Base-by-base conservation (phyloP, 768 basidiomycete species). In the Phylloporus sp. region DNA sequence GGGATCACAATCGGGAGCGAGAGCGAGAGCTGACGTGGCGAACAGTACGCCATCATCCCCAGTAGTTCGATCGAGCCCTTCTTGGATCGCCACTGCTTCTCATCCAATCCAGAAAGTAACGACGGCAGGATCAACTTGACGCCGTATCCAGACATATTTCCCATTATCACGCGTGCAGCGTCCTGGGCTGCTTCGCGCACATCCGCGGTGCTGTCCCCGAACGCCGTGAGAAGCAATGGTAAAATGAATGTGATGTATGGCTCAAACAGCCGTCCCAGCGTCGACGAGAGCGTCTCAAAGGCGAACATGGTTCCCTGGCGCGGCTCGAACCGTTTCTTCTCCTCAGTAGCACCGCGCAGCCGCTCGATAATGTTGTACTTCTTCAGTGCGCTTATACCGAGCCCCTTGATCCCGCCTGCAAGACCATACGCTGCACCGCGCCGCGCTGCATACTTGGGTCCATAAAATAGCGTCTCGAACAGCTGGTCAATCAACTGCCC, bases 1-100 rank as follows among this genome's bases (percentile, higher is more conserved):
- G 97, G 97, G 48, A 99, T 95, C 68, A 98, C 92, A 45, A 97
- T 91, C 6, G 95, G 95, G 3, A 99, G 77, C 0, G 95, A 98
- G 18, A 93, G 76, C 0, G 97, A 97, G 15, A 98, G 80, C 69
- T 99, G 97, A 34, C 85, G 82, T 2, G 95, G 97, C 9, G 97
- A 93, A 66, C 95, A 95, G 70, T 95, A 98, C 1, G 97, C 97
- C 95, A 98, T 98, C 80, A 94, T 90, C 22, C 97, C 97, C 53
- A 99, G 73, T 6, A 98, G 72, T 66, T 99, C 97, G 54, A 98
- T 97, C 7, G 95, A 95, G 2, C 95, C 97, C 68, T 91, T 91
- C 74, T 98, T 98, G 1, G 93, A 91, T 13, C 97, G 80, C 97
- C 97, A 98, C 63, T 98, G 95, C 65, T 95, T 97, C 68, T 98